Evolutionary conservation across 2,329 filamentous ascomycete genomes (phyloP), one percentile per base, ranked within the genome.

Genomic region (Penicillium sp.): DNA sequence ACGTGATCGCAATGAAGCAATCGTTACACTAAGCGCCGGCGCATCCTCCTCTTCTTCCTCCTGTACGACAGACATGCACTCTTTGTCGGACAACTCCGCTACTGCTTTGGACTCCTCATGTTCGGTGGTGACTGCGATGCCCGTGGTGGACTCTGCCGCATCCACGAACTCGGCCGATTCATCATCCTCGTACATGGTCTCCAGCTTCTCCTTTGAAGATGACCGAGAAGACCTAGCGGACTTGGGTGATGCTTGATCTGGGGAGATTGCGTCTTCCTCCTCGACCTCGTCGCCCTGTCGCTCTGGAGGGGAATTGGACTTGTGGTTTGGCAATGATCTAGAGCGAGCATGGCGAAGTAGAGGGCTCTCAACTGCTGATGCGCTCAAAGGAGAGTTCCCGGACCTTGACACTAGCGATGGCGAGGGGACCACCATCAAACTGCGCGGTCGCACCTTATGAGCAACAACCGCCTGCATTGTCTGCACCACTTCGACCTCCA

Each of bases 401-500:
- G 70, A 69, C 21, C 68, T 72, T 7, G 66, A 60, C 11, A 66
- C 58, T 16, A 67, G 56, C 2, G 70, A 65, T 33, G 67, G 66
- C 9, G 72, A 68, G 3, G 72, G 70, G 55, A 77, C 73, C 31
- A 78, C 69, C 63, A 77, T 73, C 59, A 81, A 68, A 60, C 76
- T 78, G 21, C 73, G 70, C 22, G 75, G 74, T 35, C 76, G 74
- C 50, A 74, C 74, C 72, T 71, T 78, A 70, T 69, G 77, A 56
- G 65, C 77, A 52, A 70, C 70, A 19, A 69, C 64, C 19, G 67
- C 72, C 57, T 68, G 57, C 69, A 66, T 79, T 64, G 58, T 78
- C 54, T 72, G 68, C 13, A 70, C 62, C 43, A 71, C 88, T 14
- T 88, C 86, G 55, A 90, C 86, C 55, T 80, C 85, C 62, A 86